These are phyloP conservation scores for Claviceps sorghi DNA, from an alignment of 2,329 filamentous ascomycete genomes.

Conservation along the genomic window DNA sequence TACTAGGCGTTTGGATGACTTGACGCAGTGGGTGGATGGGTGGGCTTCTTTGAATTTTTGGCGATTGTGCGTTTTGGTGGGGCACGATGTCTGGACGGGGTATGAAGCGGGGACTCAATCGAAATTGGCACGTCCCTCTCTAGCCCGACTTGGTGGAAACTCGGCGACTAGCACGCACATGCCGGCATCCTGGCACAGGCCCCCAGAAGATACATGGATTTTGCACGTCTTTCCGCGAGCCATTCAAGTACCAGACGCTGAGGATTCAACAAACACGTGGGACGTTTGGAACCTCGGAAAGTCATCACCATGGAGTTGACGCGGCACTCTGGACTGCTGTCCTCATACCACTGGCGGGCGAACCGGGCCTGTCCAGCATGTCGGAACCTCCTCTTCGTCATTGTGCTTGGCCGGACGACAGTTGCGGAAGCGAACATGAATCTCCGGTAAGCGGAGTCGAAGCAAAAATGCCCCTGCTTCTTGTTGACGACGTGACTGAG, in stretches of 20 bases:
- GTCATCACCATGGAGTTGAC: no score
- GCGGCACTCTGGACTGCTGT: no score
- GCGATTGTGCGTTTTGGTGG: conserved; percentile 33
- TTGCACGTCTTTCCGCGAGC: background rate
- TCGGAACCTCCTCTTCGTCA: no score
- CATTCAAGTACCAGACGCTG: background rate
- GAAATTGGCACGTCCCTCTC: background rate
- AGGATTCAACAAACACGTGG: background rate
- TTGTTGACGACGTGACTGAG: background rate
- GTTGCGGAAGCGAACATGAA: background rate
- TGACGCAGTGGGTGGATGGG: conserved; percentile 10
- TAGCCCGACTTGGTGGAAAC: background rate
- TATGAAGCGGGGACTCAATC: conserved; percentile 1
- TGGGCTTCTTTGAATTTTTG: conserved; percentile 26
- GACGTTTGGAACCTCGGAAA: background rate
- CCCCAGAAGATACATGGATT: background rate
- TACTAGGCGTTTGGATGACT: conserved; percentile 11
- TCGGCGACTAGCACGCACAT: background rate
- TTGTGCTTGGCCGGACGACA: no score
- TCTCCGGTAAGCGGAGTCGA: background rate
- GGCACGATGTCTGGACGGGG: conserved; percentile 14
- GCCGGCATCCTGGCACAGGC: background rate
- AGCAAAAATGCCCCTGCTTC: background rate
- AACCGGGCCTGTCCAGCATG: no score
- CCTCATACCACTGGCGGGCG: no score